phyloP scores from a whole-genome alignment of 495 filamentous ascomycete species.

The Lasiosphaeris hirsuta region DNA sequence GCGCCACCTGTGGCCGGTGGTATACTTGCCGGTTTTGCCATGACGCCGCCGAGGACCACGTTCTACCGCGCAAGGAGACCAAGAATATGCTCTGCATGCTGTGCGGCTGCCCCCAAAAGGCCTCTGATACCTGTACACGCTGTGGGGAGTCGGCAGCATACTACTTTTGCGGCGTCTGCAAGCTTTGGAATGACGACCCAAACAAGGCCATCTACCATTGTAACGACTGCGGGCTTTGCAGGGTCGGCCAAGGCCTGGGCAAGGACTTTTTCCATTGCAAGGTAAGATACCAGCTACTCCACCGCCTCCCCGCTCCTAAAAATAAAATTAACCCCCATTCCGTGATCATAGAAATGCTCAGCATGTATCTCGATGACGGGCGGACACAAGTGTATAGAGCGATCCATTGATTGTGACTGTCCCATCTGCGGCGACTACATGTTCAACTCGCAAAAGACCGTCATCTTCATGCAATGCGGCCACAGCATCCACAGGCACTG shows the following conservation, averaged over 20 bases:
- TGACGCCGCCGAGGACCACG: slow-evolving; percentile 80
- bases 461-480: slow-evolving; percentile 94
- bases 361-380: slow-evolving; percentile 84
- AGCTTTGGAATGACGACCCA: slow-evolving; percentile 92
- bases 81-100: slow-evolving; percentile 98
- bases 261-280: slow-evolving; percentile 99
- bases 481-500: slow-evolving; percentile 92
- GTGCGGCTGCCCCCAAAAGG: slow-evolving; percentile 81
- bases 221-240: slow-evolving; percentile 91
- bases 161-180: slow-evolving; percentile 94
- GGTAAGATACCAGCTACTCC: slow-evolving; percentile 46
- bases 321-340: not conserved
- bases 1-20: slow-evolving; percentile 83
- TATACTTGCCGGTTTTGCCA: slow-evolving; percentile 96
- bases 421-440: slow-evolving; percentile 98
- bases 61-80: slow-evolving; percentile 74
- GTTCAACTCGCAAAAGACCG: slow-evolving; percentile 84
- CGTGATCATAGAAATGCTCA: slow-evolving; percentile 64
- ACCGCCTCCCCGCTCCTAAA: not conserved
- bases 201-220: slow-evolving; percentile 96
- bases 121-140: slow-evolving; percentile 67
- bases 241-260: slow-evolving; percentile 84
- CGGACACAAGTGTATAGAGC: slow-evolving; percentile 89
- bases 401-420: slow-evolving; percentile 91
- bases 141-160: slow-evolving; percentile 79